phyloP scores from a whole-genome alignment of 2,329 filamentous ascomycete genomes.

The Cladophialophora carrionii region DNA sequence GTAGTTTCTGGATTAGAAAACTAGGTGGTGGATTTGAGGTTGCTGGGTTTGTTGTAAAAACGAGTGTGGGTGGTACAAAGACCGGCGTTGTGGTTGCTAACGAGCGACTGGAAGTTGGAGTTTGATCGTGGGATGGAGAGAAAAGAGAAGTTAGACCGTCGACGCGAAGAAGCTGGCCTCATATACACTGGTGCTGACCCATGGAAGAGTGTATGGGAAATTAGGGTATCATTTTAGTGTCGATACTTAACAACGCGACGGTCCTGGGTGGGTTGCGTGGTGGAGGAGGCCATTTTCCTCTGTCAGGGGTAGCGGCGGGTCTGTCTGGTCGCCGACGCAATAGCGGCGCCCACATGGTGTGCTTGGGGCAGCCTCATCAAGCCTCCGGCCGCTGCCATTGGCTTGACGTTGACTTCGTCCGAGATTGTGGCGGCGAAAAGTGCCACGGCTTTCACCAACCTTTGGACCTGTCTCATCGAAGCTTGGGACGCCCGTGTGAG shows the following conservation, averaged over 20 bases:
- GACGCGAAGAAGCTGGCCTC: conserved; percentile 10
- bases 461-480: conserved; percentile 15
- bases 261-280: conserved; percentile 13
- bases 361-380: conserved; percentile 24
- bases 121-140: conserved; percentile 33
- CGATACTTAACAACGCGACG: conserved; percentile 7
- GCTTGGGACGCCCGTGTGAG: background rate
- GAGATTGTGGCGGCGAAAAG: conserved; percentile 23
- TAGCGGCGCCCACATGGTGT: conserved; percentile 10
- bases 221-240: conserved; percentile 29
- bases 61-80: conserved; percentile 36
- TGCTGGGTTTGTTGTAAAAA: conserved; percentile 27
- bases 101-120: conserved; percentile 37
- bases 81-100: conserved; percentile 33
- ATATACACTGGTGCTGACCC: conserved; percentile 20
- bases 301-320: conserved; percentile 27
- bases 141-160: conserved; percentile 13
- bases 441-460: conserved; percentile 8
- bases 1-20: conserved; percentile 35
- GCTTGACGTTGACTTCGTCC: conserved; percentile 10
- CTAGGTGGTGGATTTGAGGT: conserved; percentile 12
- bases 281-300: conserved; percentile 21
- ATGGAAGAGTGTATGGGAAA: conserved; percentile 23
- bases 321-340: conserved; percentile 11
- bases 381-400: conserved; percentile 16